phyloP scores from a whole-genome alignment of 75 land plant genomes.

The Ceratopteris richardii region DNA sequence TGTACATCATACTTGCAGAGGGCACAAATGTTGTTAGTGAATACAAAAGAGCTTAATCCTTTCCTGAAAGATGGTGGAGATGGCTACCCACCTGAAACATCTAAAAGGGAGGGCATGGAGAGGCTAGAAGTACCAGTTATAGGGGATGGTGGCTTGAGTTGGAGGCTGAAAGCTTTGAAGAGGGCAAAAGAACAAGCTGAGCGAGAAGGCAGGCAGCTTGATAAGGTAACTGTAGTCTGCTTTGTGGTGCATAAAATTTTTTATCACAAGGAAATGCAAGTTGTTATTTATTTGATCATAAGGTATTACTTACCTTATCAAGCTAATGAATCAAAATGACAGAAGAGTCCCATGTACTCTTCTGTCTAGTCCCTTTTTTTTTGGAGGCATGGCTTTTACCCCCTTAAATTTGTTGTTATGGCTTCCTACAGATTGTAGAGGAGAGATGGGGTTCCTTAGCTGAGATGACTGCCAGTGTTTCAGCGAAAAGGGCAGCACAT shows the following conservation, averaged over 20 bases:
- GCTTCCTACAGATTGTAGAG: constrained; percentile 66
- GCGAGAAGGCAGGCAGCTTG: constrained; percentile 72
- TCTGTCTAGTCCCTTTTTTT: too few species aligned
- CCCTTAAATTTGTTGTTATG: too few species aligned
- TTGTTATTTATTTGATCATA: too few species aligned
- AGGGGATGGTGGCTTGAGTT: constrained; percentile 99
- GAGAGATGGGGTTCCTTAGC: constrained; percentile 93
- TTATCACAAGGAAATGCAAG: too few species aligned
- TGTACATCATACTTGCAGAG: constrained; percentile 1
- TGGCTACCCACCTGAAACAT: constrained; percentile 51
- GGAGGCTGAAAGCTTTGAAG: constrained; percentile 88
- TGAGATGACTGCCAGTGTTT: constrained; percentile 43
- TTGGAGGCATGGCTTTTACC: too few species aligned
- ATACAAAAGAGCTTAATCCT: constrained; percentile 84
- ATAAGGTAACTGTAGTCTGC: constrained; percentile 48
- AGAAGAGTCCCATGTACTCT: too few species aligned
- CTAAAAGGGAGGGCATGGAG: constrained; percentile 25
- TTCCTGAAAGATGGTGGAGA: constrained; percentile 59
- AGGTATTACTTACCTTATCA: too few species aligned
- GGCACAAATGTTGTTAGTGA: constrained; percentile 35
- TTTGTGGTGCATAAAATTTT: too few species aligned
- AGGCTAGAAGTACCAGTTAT: constrained; percentile 21
- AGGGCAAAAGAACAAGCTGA: constrained; percentile 93
- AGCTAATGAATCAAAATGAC: too few species aligned
- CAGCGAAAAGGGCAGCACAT: constrained; percentile 59